A percentile compares a stretch with the other conserved stretches of the same genome.
These are phyloP conservation scores for Solanum neorickii DNA, from an alignment of 257 asterid species.

Conservation along the genomic window DNA sequence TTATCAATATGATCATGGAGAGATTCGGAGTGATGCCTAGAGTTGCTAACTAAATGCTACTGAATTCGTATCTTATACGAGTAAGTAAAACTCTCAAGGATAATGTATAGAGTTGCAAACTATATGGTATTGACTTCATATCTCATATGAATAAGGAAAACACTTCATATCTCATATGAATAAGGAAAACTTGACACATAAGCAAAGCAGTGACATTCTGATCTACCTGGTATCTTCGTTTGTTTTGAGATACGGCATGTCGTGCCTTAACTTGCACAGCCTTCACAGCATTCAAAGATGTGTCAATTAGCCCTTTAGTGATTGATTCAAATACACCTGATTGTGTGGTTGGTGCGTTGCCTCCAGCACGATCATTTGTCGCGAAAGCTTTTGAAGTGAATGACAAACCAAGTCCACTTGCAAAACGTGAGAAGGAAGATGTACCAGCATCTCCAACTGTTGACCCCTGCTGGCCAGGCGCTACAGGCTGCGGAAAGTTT, in stretches of 20 bases:
- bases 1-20: neutral
- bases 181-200: neutral
- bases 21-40: neutral
- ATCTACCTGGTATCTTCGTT: constrained; percentile 92
- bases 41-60: neutral
- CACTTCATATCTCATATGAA: neutral
- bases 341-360: constrained; percentile 36
- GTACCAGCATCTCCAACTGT: constrained; percentile 30
- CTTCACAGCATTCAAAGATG: constrained; percentile 82
- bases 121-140: neutral
- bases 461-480: constrained; percentile 25
- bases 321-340: constrained; percentile 68
- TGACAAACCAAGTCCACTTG: constrained; percentile 73
- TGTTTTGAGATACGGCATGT: constrained; percentile 88
- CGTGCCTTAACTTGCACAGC: constrained; percentile 97
- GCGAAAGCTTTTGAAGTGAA: constrained; percentile 32
- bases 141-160: neutral
- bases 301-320: constrained; percentile 79
- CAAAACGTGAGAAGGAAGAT: constrained; percentile 64
- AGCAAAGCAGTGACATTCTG: neutral
- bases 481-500: constrained; percentile 39
- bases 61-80: neutral
- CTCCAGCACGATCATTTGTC: constrained; percentile 32
- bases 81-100: neutral
- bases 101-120: neutral